Evolutionary conservation across 768 basidiomycete genomes (phyloP), one percentile per base, ranked within the genome.

Genomic region (Leccinum variicolor): DNA sequence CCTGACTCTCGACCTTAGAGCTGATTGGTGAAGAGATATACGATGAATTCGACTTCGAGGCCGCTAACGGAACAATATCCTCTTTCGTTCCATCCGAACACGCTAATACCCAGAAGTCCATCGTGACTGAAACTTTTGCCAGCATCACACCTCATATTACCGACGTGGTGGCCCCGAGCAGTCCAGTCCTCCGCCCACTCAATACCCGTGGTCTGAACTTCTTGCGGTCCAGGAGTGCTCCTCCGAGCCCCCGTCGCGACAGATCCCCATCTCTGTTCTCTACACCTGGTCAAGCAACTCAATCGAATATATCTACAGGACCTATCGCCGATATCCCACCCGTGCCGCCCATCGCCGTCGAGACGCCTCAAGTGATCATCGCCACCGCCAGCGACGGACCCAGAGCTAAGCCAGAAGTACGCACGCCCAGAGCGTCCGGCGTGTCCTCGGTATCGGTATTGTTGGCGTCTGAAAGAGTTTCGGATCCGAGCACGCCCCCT

Each of bases 11-110:
- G 17, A n/a, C 15, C 51, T 33, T 64, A 91, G 93, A 94, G 68
- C 79, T 95, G 11, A 94, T 95, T 55, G 93, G 93, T 14, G 92
- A 94, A 74, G 93, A 94, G 66, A 94, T 95, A 53, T 92, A 90
- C 59, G 92, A 94, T 66, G 93, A 94, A 74, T 94, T 91, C 68
- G 92, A 94, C 66, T 80, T 82, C 11, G 83, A 90, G 70, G 90
- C 89, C 43, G 82, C 82, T n/a, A 82, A 78, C 60, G 82, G 81
- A 79, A 66, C 83, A 68, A 65, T 78, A 60, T 77, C 74, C 21
- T 75, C 66, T 54, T 81, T 72, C 66, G 75, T 74, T 59, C 72
- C 73, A 28, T 69, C 71, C 31, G 69, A 69, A 50, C 50, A 59
- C 62, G 59, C 67, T 57, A 55, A 45, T 73, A 73, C 60, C 70